Base-by-base conservation (phyloP, 1,284 basidiomycete genomes). In the Paramarasmius palmivorus region DNA sequence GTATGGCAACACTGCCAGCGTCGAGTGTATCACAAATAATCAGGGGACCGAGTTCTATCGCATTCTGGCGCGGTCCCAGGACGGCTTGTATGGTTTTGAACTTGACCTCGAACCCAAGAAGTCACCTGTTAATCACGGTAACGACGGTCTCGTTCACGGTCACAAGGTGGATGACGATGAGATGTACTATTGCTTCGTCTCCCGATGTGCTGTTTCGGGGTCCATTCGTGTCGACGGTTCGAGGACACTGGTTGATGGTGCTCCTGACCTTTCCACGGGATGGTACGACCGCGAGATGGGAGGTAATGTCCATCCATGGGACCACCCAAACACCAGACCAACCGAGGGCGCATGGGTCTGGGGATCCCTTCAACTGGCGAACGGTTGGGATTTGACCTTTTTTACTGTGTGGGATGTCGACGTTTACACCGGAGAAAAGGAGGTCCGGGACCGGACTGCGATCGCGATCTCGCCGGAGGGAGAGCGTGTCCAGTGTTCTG, bases 271-370 rank as follows among this genome's bases (percentile, higher is more conserved):
- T 36, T 49, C 47, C 5, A 35, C 36, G 26, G 47, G 47, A 3
- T 49, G 47, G 47, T 49, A 49, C n/a, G 47, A 49, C 22, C 29
- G 47, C 34, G 47, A 49, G n/a, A 36, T 49, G 9, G 47, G 47
- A 17, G 47, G 47, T 2, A 36, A 9, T 49, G 37, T 49, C n/a
- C 47, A 35, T 12, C 6, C 3, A 5, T 49, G 47, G 47, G 35
- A 49, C 34, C 15, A 49, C 23, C 47, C 47, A 8, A 32, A 22
- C 35, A 22, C 34, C 8, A 35, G 17, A 36, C 19, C 34, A 19
- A 49, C 47, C 8, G 47, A 49, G 19, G 36, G 47, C 19, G 35
- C 47, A 1, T 49, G 47, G 47, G 17, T 36, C 14, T 49, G 47
- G 47, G 47, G 32, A 9, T 49, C 47, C 32, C 32, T 36, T 4